Percentiles rank a stretch among this genome's conserved stretches.
phyloP scores from a whole-genome alignment of 169 alveolate genomes.

The Plasmodium cynomolgi region DNA sequence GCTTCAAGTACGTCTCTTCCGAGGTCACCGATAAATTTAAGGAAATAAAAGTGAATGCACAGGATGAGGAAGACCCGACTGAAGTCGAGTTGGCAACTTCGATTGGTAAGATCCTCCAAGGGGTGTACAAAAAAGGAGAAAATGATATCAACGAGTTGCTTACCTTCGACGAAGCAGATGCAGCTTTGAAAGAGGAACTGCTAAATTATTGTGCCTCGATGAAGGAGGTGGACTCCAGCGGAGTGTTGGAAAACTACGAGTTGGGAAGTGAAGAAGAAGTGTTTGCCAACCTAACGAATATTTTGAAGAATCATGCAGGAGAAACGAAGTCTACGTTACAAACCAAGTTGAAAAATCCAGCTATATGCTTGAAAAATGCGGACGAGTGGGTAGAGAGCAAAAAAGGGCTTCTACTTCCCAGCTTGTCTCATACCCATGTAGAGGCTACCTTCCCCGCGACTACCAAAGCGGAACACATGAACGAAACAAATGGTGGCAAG shows the following conservation, averaged over 20 bases:
- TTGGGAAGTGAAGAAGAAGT: not conserved
- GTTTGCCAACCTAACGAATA: not conserved
- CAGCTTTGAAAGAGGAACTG: conserved; percentile 1
- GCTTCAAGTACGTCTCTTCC: not conserved
- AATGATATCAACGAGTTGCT: not conserved
- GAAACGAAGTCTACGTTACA: not conserved
- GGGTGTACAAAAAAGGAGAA: not conserved
- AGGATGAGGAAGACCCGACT: not conserved
- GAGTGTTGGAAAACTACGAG: not conserved
- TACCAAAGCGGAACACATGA: not conserved
- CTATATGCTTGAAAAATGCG: not conserved
- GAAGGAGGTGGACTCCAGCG: conserved; percentile 7
- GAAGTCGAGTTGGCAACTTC: not conserved
- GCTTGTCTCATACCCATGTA: not conserved
- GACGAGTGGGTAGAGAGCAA: not conserved
- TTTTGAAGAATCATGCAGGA: not conserved
- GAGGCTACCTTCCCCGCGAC: not conserved
- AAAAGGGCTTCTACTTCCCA: not conserved
- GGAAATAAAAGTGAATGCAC: not conserved
- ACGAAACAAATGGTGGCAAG: no score
- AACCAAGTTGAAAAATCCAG: conserved; percentile 8
- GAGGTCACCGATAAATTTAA: not conserved
- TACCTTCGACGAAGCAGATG: not conserved
- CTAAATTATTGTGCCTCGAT: not conserved
- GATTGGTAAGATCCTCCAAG: not conserved